Evolutionary conservation across 345 rosid species (phyloP), one percentile per base, ranked within the genome.

Genomic region (Cardiospermum halicacabum): DNA sequence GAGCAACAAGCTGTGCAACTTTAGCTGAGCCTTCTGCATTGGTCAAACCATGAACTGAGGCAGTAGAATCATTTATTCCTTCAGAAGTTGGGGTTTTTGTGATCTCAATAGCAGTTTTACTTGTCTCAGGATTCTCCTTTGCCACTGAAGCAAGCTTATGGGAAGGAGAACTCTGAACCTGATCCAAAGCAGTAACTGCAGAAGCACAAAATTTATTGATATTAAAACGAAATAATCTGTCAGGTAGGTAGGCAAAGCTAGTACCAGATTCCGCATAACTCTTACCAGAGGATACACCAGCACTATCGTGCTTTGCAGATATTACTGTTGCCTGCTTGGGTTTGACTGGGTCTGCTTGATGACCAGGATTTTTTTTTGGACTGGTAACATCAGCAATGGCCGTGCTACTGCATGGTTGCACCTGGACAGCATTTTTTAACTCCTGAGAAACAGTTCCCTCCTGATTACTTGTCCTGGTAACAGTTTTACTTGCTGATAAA

Each of bases 91-190:
- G 80, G 56, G 42, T 72, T 62, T 69, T 72, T 11, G 60, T 67
- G 56, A 56, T 67, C 39, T 74, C 86, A 37, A 47, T 50, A 51
- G 75, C 61, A 9, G 50, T 65, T 72, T 69, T 72, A 75, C 67
- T 60, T 12, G 67, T 74, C 71, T 82, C 92, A 9, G 91, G 84
- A 22, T 79, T 76, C 66, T 80, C 89, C 77, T 79, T 85, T 85
- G 78, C 81, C 74, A 79, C 83, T 60, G 86, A 81, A 69, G 92
- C 82, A 74, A 84, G 88, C 76, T 80, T 83, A 65, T 72, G 70
- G 53, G 78, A 65, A 73, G 72, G 76, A 78, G 77, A 73, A 36
- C 73, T 78, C 54, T 76, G 85, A 68, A 73, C 78, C 77, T 75
- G 83, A 34, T 72, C 77, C 25, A 74, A 60, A 71, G 58, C 64